Conservation (phyloP, 805 yeast species). For the Wilhelminamyces savonicus region DNA sequence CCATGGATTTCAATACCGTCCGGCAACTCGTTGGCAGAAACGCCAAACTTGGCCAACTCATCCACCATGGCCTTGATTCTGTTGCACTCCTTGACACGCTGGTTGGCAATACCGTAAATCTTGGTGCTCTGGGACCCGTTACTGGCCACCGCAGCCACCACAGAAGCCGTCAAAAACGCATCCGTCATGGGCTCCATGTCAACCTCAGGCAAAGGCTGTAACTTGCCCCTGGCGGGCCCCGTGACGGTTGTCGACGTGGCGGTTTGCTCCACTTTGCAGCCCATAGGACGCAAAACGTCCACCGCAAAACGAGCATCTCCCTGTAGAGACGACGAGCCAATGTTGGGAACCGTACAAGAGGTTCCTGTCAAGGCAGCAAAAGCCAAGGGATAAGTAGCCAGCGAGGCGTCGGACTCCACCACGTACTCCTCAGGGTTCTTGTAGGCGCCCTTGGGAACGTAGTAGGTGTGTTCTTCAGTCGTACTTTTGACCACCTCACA, state of each 20-base stretch:
- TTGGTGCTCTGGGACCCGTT: slow-evolving; percentile 50
- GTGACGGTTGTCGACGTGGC: slow-evolving; percentile 84
- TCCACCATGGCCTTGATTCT: slow-evolving; percentile 92
- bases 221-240: slow-evolving; percentile 70
- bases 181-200: slow-evolving; percentile 99
- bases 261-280: slow-evolving; percentile 81
- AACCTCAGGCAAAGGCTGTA: slow-evolving; percentile 65
- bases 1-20: slow-evolving; percentile 93
- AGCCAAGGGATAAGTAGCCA: slow-evolving; percentile 96
- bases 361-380: slow-evolving; percentile 96
- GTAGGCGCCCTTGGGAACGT: slow-evolving; percentile 81
- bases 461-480: slow-evolving; percentile 77
- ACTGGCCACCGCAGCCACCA: slow-evolving; percentile 87
- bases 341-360: slow-evolving; percentile 87
- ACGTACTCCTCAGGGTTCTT: slow-evolving; percentile 78
- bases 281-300: slow-evolving; percentile 92
- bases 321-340: slow-evolving; percentile 86
- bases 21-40: slow-evolving; percentile 71
- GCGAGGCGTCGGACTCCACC: slow-evolving; percentile 94
- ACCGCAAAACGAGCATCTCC: slow-evolving; percentile 97
- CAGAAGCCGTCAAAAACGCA: slow-evolving; percentile 94
- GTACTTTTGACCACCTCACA: slow-evolving; percentile 62
- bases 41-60: slow-evolving; percentile 88
- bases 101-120: slow-evolving; percentile 95
- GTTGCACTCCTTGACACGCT: slow-evolving; percentile 95